Conservation (phyloP, 768 basidiomycete species). For the Psilocybe subaeruginosa region DNA sequence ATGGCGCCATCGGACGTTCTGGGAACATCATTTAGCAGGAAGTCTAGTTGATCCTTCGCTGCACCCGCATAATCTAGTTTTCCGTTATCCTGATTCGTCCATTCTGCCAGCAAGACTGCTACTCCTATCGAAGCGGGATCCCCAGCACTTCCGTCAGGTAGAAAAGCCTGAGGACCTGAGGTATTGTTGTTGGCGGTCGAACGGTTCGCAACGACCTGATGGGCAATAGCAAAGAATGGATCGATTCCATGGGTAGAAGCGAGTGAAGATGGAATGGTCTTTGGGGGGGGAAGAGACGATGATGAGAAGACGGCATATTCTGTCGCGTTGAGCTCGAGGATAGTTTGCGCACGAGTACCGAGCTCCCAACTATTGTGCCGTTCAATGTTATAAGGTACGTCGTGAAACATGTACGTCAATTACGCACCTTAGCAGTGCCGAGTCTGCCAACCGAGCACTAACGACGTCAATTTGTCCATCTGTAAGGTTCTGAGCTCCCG, state of each 20-base stretch:
- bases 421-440: slow-evolving; percentile 39
- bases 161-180: slow-evolving; percentile 59
- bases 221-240: slow-evolving; percentile 61
- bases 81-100: slow-evolving; percentile 44
- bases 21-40: slow-evolving; percentile 58
- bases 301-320: slow-evolving; percentile 43
- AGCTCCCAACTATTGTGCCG: slow-evolving; percentile 49
- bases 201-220: slow-evolving; percentile 50
- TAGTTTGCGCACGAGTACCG: slow-evolving; percentile 55
- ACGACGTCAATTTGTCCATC: slow-evolving; percentile 35
- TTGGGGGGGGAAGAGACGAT: slow-evolving; percentile 35
- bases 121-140: slow-evolving; percentile 85
- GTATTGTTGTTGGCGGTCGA: slow-evolving; percentile 41
- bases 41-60: slow-evolving; percentile 68
- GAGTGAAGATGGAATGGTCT: slow-evolving; percentile 31
- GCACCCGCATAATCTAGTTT: slow-evolving; percentile 60
- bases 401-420: neutral
- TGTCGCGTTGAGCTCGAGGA: slow-evolving; percentile 48
- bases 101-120: slow-evolving; percentile 61
- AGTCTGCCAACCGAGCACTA: slow-evolving; percentile 37
- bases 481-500: slow-evolving; percentile 33
- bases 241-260: slow-evolving; percentile 35
- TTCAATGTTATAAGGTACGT: too few relatives aligned
- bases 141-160: slow-evolving; percentile 60
- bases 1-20: slow-evolving; percentile 77